These are phyloP conservation scores for Clarireedia paspali DNA, from an alignment of 2,329 filamentous ascomycete species.

Conservation along the genomic window DNA sequence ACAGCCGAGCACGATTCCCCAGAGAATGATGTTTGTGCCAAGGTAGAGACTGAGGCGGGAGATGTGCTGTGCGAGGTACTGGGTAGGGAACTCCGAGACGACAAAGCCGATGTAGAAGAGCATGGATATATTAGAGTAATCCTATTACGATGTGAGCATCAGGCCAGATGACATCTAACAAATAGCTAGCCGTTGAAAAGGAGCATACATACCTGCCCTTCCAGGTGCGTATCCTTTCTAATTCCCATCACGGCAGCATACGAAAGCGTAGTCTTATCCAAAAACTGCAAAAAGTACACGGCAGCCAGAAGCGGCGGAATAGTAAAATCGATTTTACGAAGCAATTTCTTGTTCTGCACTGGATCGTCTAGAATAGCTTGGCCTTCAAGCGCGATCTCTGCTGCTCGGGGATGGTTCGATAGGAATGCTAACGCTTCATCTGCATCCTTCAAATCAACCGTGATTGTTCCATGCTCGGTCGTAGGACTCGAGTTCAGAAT, in stretches of 20 bases:
- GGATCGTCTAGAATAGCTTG: too few species aligned
- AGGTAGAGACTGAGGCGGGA: conserved; percentile 16
- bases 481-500: too few species aligned
- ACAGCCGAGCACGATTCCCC: conserved; percentile 29
- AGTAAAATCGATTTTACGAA: conserved; percentile 45
- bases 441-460: too few species aligned
- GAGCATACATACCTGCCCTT: conserved; percentile 29
- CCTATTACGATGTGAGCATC: too few species aligned
- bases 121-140: background rate
- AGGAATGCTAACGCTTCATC: too few species aligned
- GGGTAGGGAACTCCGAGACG: conserved; percentile 22
- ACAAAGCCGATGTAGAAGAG: conserved; percentile 26
- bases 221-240: conserved; percentile 37
- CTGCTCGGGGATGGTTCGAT: too few species aligned
- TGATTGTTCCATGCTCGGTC: too few species aligned
- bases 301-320: conserved; percentile 48
- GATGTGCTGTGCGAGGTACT: conserved; percentile 19
- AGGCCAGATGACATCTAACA: too few species aligned
- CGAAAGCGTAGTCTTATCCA: conserved; percentile 49
- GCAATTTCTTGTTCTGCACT: conserved; percentile 28
- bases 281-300: conserved; percentile 51
- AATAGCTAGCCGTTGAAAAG: background rate
- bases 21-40: conserved; percentile 20
- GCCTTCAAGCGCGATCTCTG: too few species aligned
- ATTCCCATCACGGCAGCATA: conserved; percentile 42